Conservation (phyloP, 2,329 filamentous ascomycete species). For the Ilyonectria robusta region DNA sequence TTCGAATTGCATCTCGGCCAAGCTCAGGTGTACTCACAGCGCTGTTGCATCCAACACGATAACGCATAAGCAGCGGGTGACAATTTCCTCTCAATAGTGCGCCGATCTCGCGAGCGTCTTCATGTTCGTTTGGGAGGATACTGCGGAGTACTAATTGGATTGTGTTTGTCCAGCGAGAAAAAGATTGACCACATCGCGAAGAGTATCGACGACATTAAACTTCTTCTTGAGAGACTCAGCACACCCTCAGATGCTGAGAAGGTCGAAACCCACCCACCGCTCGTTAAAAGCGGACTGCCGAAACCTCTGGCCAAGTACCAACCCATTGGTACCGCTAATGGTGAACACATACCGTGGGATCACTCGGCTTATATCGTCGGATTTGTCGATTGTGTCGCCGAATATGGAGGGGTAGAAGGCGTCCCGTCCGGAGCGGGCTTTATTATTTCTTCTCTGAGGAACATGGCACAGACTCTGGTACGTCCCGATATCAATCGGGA, state of each 20-base stretch:
- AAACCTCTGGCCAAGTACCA: neutral
- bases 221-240: constrained; percentile 39
- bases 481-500: neutral
- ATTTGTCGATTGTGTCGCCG: constrained; percentile 49
- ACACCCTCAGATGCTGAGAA: neutral
- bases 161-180: constrained; percentile 46
- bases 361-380: constrained; percentile 52
- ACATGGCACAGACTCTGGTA: constrained; percentile 25
- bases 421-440: neutral
- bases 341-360: constrained; percentile 42
- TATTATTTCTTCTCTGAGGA: constrained; percentile 27
- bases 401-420: neutral
- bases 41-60: constrained; percentile 43
- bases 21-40: constrained; percentile 52
- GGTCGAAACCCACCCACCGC: neutral
- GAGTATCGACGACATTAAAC: constrained; percentile 53
- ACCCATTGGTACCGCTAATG: neutral
- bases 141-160: accelerated
- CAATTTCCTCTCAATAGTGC: constrained; percentile 56
- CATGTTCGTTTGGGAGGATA: too few relatives aligned
- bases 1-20: constrained; percentile 52
- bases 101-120: constrained; percentile 2
- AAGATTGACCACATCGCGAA: constrained; percentile 55
- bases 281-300: too few relatives aligned
- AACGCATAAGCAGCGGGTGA: constrained; percentile 50